A percentile compares a stretch with the other conserved stretches of the same genome.
phyloP scores from a whole-genome alignment of 2,329 filamentous ascomycete genomes.

The Hypoxylon rubiginosum region DNA sequence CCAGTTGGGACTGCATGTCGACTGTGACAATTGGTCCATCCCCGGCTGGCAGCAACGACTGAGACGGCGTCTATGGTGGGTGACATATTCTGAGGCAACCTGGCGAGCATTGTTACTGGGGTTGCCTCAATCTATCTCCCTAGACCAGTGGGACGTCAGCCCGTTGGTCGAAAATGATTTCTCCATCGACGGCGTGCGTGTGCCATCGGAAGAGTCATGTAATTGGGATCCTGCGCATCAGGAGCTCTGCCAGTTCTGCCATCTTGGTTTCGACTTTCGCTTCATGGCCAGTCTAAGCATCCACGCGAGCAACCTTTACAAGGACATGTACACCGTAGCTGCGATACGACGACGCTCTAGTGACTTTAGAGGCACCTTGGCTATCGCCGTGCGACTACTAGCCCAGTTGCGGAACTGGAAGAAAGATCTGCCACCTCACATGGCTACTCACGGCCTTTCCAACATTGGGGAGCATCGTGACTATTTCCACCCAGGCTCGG shows the following conservation, averaged over 20 bases:
- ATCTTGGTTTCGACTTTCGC: slow-evolving; percentile 4
- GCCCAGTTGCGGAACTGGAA: not conserved
- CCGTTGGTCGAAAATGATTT: slow-evolving; percentile 2
- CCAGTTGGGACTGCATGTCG: slow-evolving; percentile 2
- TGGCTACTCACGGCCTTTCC: not conserved
- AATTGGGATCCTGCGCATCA: slow-evolving; percentile 1
- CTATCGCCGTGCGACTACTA: not conserved
- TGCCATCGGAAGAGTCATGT: not conserved
- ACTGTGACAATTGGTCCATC: not conserved
- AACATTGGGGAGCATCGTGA: not conserved
- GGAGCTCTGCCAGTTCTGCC: slow-evolving; percentile 4
- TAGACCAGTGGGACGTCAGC: slow-evolving; percentile 1
- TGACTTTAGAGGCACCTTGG: not conserved
- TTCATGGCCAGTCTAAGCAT: not conserved
- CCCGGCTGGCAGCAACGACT: slow-evolving; percentile 3
- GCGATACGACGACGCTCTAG: not conserved
- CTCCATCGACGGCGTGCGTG: slow-evolving; percentile 2
- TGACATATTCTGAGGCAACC: slow-evolving; percentile 1
- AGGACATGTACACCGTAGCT: not conserved
- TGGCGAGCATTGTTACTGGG: not conserved
- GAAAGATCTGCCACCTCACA: not conserved
- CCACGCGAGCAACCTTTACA: not conserved
- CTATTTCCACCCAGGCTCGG: not conserved
- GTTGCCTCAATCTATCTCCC: not conserved
- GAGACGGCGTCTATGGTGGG: slow-evolving; percentile 2